These are phyloP conservation scores for Puccinia triticina DNA, from an alignment of 1,284 basidiomycete species.

Conservation along the genomic window DNA sequence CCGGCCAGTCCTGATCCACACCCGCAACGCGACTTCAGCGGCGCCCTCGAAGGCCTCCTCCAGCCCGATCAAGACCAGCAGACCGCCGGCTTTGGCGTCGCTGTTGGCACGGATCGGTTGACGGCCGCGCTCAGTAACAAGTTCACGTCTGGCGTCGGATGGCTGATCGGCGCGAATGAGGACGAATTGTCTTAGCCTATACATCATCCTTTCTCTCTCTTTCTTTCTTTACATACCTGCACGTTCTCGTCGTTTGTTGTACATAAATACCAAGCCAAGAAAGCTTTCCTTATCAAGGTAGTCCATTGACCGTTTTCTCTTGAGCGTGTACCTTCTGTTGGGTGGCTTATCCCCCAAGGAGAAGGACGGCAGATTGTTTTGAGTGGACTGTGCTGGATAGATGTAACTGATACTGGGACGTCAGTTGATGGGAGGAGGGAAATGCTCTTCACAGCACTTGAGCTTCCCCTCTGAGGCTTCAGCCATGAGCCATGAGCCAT, in stretches of 20 bases:
- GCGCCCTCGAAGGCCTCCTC: slow-evolving; percentile 12
- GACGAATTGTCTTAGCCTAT: slow-evolving; percentile 52
- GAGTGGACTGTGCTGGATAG: no score
- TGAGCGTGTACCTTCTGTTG: no score
- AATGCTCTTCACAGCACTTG: no score
- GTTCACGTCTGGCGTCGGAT: slow-evolving; percentile 78
- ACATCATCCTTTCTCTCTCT: background rate
- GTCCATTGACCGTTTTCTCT: no score
- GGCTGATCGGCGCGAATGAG: slow-evolving; percentile 77
- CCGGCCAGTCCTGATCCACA: background rate
- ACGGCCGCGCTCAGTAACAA: slow-evolving; percentile 72
- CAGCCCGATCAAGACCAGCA: background rate
- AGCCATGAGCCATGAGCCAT: no score
- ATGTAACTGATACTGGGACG: no score
- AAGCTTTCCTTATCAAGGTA: background rate
- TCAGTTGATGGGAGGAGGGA: no score
- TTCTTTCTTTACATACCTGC: background rate
- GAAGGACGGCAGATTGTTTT: no score
- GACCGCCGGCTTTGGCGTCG: slow-evolving; percentile 61
- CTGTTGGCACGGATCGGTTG: slow-evolving; percentile 64
- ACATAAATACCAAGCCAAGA: background rate
- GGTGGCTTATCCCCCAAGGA: no score
- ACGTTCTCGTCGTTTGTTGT: background rate
- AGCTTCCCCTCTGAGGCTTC: no score
- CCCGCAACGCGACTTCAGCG: background rate